Evolutionary conservation across 257 asterid species (phyloP), one percentile per base, ranked within the genome.

Genomic region (Asclepias syriaca): DNA sequence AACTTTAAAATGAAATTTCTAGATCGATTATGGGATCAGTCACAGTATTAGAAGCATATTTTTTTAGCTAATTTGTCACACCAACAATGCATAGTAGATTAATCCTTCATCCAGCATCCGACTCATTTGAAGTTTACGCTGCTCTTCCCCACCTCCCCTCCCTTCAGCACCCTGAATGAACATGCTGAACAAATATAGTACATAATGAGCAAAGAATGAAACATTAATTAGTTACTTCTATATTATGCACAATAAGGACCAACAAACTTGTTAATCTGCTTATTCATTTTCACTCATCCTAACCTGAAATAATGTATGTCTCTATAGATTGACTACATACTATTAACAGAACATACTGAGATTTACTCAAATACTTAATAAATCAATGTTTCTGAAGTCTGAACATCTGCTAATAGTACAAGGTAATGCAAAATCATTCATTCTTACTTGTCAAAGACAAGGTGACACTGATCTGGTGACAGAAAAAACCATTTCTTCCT

Each of bases 401-500:
- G 61, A 63, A 46, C 24, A 19, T 48, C 37, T 4, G 7, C 29
- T 18, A 22, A 34, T 8, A 68, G 57, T 67, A 19, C 29, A 65
- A 43, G 55, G 5, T 78, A 65, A 45, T 43, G 21, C 56, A 65
- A 68, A 50, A 68, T 64, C 64, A 75, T 18, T 21, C 24, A 43
- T 55, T 51, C 64, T 18, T 75, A 95, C 96, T 90, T 84, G 87
- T 92, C 98, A 81, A 86, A 86, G 66, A 90, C 90, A 67, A 90
- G 92, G 77, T 86, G 97, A 75, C 63, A 79, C 73, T 95, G 97
- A 79, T 81, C 76, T 72, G 99, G 98, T 74, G 90, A 75, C 66
- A 95, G 86, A 69, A 95, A 89, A 81, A 85, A 90, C 99, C 99
- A 95, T 70, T 84, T 80, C 82, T 95, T 95, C 84, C 90, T 84